Base-by-base conservation (phyloP, 805 yeast species). In the Zygoascus bituminiphila region DNA sequence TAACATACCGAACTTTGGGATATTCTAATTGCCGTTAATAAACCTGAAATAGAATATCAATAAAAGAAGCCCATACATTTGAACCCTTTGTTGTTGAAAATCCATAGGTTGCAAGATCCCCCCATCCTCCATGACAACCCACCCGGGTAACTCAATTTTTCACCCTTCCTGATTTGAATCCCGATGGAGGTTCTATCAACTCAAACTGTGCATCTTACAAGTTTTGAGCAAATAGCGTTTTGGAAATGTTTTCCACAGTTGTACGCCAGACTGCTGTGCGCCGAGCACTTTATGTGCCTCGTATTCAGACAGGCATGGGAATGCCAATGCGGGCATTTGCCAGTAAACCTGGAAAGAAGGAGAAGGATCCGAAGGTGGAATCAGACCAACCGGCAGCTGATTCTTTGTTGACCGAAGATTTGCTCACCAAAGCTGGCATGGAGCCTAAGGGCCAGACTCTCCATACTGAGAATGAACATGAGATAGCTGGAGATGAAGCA, bases 351-450 rank as follows among this genome's bases (percentile, higher is more conserved):
- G 33, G 29, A 42, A 36, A 23, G 35, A 50, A 22, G 4, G 22
- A 15, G 19, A 15, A 15, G 17, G 39, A 36, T 36, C 14, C 14
- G 17, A 19, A 15, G 39, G 14, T 9, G 44, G 4, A 49, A 40
- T 7, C 23, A 10, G 38, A 23, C 5, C 43, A 42, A 45, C 48
- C 42, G 53, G 53, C 57, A 58, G 49, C 65, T 70, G 62, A 76
- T 54, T 75, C 85, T 17, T 76, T 88, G 56, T 71, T 89, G 53
- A 80, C 83, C 44, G 96, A 89, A 53, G 95, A 88, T 61, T 60
- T 88, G 60, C 73, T 89, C 50, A 82, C 84, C 26, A 79, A 81
- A 59, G 95, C 95, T 10, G 96, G 96, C 35, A 78, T 88, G 49
- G 91, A 87, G 49, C 7, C 17, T n/a, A 35, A 35, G 5, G 37